Conservation (phyloP, 2,329 filamentous ascomycete species). For the Coniochaeta sp. region DNA sequence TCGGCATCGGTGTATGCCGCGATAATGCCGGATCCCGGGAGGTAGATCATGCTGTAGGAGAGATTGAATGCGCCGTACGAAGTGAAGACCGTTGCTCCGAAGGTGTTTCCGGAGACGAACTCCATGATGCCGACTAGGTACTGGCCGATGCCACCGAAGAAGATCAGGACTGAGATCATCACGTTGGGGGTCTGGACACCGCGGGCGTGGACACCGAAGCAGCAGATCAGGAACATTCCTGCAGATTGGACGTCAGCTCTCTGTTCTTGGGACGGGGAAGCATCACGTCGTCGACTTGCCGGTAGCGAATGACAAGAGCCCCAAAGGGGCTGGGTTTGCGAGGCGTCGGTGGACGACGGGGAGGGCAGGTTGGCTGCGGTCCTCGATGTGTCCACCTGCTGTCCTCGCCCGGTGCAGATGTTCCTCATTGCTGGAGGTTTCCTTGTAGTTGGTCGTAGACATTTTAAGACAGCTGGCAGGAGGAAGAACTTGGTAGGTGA, state of each 20-base stretch:
- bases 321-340: background rate
- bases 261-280: background rate
- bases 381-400: slow-evolving; percentile 2
- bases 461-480: background rate
- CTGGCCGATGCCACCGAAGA: slow-evolving; percentile 2
- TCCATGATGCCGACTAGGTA: background rate
- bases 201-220: slow-evolving; percentile 1
- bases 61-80: slow-evolving; percentile 2
- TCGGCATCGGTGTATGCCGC: background rate
- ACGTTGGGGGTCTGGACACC: slow-evolving; percentile 1
- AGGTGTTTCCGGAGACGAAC: slow-evolving; percentile 2
- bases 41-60: slow-evolving; percentile 2
- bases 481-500: background rate
- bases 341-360: slow-evolving; percentile 1
- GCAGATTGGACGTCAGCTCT: background rate
- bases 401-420: background rate
- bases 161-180: slow-evolving; percentile 2
- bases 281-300: background rate
- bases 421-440: background rate
- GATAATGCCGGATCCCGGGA: background rate
- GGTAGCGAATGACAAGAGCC: background rate
- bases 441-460: background rate
- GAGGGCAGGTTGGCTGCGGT: slow-evolving; percentile 1
- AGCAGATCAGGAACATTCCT: slow-evolving; percentile 1
- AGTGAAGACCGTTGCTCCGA: slow-evolving; percentile 1